Conservation (phyloP, 169 alveolate species). For the Cryptosporidium ubiquitum region DNA sequence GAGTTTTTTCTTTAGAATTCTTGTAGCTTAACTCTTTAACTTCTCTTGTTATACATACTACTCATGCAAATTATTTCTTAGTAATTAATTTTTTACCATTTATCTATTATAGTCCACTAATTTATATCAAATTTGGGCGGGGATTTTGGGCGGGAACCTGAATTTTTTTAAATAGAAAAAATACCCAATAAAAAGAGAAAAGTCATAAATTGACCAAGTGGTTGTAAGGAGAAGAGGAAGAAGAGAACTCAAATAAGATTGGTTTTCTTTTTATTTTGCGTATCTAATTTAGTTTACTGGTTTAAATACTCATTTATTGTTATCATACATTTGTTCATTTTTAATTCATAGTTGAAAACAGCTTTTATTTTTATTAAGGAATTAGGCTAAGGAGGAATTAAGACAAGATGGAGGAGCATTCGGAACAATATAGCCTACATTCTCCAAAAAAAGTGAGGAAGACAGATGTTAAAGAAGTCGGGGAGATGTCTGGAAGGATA, state of each 20-base stretch:
- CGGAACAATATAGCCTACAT: neutral
- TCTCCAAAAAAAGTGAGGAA: slow-evolving; percentile 2
- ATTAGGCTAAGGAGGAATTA: neutral
- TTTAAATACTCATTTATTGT: neutral
- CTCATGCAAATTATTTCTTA: neutral
- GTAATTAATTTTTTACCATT: neutral
- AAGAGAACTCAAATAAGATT: neutral
- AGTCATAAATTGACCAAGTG: neutral
- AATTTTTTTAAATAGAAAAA: neutral
- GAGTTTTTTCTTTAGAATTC: neutral
- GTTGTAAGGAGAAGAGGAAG: neutral
- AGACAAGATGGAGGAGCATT: neutral
- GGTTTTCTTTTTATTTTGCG: neutral
- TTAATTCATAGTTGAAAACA: neutral
- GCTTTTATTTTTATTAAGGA: neutral
- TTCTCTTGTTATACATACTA: no score
- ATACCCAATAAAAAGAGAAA: neutral
- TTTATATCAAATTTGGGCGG: neutral
- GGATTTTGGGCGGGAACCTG: neutral
- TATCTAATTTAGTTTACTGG: neutral
- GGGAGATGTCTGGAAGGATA: neutral
- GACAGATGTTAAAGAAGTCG: neutral
- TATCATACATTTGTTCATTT: neutral
- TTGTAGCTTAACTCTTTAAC: neutral
- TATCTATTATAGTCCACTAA: no score